phyloP scores from a whole-genome alignment of 345 rosid species.

The Odontarrhena argentea region DNA sequence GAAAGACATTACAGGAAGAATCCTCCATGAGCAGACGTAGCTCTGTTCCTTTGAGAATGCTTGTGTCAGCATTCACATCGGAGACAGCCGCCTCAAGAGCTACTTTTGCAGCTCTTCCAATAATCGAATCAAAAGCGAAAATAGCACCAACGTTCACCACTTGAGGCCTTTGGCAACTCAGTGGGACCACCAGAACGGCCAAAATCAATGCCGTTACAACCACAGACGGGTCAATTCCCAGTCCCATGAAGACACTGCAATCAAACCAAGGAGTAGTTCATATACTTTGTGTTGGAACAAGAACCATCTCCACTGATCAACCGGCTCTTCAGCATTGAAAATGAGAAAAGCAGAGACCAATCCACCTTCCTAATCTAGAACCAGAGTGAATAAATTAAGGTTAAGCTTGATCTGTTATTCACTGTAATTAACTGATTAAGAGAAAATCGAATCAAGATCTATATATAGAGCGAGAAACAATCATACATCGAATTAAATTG shows the following conservation, averaged over 20 bases:
- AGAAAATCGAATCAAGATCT: constrained; percentile 23
- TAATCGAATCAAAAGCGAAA: constrained; percentile 68
- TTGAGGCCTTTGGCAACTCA: constrained; percentile 48
- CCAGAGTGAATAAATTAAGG: constrained; percentile 4
- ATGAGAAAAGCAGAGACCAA: constrained; percentile 7
- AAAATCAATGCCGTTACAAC: constrained; percentile 32
- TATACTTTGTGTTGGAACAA: not conserved
- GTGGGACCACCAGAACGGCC: constrained; percentile 37
- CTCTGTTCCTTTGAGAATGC: constrained; percentile 57
- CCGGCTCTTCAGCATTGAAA: constrained; percentile 13
- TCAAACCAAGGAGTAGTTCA: constrained; percentile 22
- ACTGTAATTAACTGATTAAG: not conserved
- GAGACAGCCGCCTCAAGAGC: constrained; percentile 67
- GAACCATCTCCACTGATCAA: constrained; percentile 21
- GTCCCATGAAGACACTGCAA: constrained; percentile 33
- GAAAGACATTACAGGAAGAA: constrained; percentile 64
- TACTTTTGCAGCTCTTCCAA: constrained; percentile 75
- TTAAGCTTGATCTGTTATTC: constrained; percentile 10
- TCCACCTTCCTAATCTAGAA: constrained; percentile 7
- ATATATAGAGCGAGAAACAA: constrained; percentile 5
- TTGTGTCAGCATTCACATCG: constrained; percentile 59
- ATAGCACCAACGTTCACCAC: constrained; percentile 69
- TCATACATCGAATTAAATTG: constrained; percentile 1
- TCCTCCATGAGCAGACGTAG: constrained; percentile 52
- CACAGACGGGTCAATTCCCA: constrained; percentile 11